These are phyloP conservation scores for Candida gigantensis DNA, from an alignment of 1,139 yeast genomes.

Conservation along the genomic window DNA sequence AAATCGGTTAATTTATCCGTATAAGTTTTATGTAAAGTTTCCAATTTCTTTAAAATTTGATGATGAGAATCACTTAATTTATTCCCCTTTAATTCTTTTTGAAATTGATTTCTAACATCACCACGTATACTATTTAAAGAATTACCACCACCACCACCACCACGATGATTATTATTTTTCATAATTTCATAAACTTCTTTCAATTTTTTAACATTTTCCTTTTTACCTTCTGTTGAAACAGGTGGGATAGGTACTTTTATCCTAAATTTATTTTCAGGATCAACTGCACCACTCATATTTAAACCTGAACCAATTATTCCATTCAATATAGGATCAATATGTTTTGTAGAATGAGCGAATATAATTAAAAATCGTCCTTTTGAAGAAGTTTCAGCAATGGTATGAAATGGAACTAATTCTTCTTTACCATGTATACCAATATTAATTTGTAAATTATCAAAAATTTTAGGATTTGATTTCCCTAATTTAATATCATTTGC, in stretches of 20 bases:
- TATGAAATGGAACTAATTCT: slow-evolving; percentile 49
- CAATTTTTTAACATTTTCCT: slow-evolving; percentile 56
- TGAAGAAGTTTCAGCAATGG: slow-evolving; percentile 73
- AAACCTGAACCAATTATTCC: slow-evolving; percentile 67
- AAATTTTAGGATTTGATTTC: slow-evolving; percentile 62
- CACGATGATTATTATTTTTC: slow-evolving; percentile 49
- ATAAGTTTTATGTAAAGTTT: slow-evolving; percentile 66
- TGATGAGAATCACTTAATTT: slow-evolving; percentile 59
- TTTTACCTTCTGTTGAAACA: slow-evolving; percentile 67
- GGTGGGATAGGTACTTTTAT: slow-evolving; percentile 77
- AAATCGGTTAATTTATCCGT: slow-evolving; percentile 56
- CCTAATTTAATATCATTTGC: slow-evolving; percentile 69
- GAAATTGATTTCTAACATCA: slow-evolving; percentile 58
- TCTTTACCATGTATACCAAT: slow-evolving; percentile 32
- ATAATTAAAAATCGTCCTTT: slow-evolving; percentile 71
- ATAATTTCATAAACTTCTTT: slow-evolving; percentile 66
- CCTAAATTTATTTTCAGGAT: slow-evolving; percentile 69
- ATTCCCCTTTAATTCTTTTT: slow-evolving; percentile 42
- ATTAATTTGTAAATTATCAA: slow-evolving; percentile 60
- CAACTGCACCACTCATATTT: slow-evolving; percentile 78
- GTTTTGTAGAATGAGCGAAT: slow-evolving; percentile 81
- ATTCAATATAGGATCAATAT: slow-evolving; percentile 67
- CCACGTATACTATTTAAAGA: slow-evolving; percentile 62
- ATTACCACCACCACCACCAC: slow-evolving; percentile 26
- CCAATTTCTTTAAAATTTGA: slow-evolving; percentile 58